phyloP scores from a whole-genome alignment of 768 basidiomycete genomes.

The Trametes maxima region DNA sequence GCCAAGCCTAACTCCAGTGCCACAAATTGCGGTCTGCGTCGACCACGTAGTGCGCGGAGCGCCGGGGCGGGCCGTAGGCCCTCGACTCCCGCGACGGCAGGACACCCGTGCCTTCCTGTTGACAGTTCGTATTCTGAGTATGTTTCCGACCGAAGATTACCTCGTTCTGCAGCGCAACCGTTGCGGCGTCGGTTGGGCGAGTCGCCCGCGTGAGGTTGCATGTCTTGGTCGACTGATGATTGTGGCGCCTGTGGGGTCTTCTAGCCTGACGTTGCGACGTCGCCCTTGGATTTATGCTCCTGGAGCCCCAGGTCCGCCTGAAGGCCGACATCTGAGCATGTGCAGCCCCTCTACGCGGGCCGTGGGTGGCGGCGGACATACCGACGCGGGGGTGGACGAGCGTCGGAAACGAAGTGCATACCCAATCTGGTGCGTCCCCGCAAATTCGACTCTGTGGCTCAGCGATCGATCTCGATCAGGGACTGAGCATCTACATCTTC shows the following conservation, averaged over 20 bases:
- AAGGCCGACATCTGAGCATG: no score
- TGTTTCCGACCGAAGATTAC: not conserved
- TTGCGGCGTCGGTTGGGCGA: not conserved
- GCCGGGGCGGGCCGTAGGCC: no score
- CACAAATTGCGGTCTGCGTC: not conserved
- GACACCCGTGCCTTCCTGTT: no score
- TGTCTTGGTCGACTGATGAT: conserved; percentile 1
- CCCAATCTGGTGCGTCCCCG: conserved; percentile 11
- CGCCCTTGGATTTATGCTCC: no score
- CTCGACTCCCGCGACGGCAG: no score
- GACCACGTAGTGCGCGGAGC: no score
- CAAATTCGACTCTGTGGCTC: conserved; percentile 4
- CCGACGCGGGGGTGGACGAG: not conserved
- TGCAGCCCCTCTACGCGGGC: no score
- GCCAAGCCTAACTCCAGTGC: not conserved
- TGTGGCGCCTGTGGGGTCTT: not conserved
- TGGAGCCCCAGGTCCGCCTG: no score
- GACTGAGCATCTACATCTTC: not conserved
- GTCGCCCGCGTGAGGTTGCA: not conserved
- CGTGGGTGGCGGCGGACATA: not conserved
- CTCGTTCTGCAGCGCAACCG: not conserved
- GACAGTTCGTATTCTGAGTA: no score
- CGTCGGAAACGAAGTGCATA: not conserved
- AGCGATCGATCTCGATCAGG: conserved; percentile 18
- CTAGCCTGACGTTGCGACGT: no score